Percentiles rank a stretch among this genome's conserved stretches.
These are phyloP conservation scores for Rhodotorula glutinis DNA, from an alignment of 1,284 basidiomycete genomes.

Conservation along the genomic window DNA sequence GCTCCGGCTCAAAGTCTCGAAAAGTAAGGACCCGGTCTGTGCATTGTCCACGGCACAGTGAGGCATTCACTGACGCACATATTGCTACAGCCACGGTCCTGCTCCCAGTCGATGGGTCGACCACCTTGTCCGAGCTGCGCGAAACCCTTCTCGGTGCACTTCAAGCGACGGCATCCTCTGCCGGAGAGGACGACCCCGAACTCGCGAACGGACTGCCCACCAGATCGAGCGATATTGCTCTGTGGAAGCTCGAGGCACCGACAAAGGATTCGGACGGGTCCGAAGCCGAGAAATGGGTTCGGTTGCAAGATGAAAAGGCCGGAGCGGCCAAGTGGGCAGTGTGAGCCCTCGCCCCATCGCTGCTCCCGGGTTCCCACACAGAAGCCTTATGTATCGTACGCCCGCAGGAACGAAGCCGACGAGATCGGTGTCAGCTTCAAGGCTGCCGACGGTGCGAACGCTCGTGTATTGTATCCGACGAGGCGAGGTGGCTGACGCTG, in stretches of 20 bases:
- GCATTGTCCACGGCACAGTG: background rate
- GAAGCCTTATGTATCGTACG: too few relatives aligned
- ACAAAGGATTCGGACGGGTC: background rate
- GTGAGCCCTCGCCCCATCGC: constrained; percentile 10
- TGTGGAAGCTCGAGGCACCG: constrained; percentile 23
- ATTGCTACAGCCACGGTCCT: constrained; percentile 20
- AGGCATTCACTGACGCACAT: background rate
- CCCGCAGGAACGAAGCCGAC: constrained; percentile 22
- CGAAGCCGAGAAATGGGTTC: constrained; percentile 21
- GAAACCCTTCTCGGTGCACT: constrained; percentile 13
- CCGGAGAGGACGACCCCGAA: constrained; percentile 2
- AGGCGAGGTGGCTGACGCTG: too few relatives aligned
- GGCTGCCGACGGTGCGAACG: constrained; percentile 21
- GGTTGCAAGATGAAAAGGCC: constrained; percentile 27
- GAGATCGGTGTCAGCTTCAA: constrained; percentile 30
- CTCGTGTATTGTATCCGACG: too few relatives aligned
- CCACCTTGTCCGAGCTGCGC: constrained; percentile 21
- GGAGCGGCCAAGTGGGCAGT: constrained; percentile 31
- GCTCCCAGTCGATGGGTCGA: constrained; percentile 17
- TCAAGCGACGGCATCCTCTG: background rate
- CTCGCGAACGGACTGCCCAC: constrained; percentile 1
- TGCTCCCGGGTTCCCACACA: background rate
- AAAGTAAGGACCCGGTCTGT: constrained; percentile 10
- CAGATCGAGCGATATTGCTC: constrained; percentile 6
- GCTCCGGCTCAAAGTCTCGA: constrained; percentile 27